phyloP scores from a whole-genome alignment of 2,329 filamentous ascomycete species.

The Incumbomyces lentus region DNA sequence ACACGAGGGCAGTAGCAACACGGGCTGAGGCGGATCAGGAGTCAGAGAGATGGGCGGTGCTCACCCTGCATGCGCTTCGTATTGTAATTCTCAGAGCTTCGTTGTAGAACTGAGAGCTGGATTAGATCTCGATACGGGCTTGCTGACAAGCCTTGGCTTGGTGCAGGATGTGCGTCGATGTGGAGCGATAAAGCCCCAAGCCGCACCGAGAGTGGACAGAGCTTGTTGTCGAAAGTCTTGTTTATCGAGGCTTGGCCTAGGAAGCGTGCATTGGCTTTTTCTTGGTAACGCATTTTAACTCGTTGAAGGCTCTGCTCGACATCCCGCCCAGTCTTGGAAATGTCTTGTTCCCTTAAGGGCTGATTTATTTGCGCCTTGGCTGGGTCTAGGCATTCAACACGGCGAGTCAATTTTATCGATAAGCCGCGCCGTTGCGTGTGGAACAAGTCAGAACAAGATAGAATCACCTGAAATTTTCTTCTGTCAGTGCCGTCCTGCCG shows the following conservation, averaged over 20 bases:
- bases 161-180: background rate
- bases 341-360: conserved; percentile 1
- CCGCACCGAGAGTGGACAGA: background rate
- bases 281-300: conserved; percentile 3
- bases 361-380: conserved; percentile 5
- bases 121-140: background rate
- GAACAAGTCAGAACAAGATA: background rate
- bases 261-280: background rate
- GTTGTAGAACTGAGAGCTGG: background rate
- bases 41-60: no score
- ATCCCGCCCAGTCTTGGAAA: conserved; percentile 5
- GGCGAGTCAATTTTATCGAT: background rate
- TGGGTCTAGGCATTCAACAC: conserved; percentile 1
- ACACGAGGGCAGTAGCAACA: no score
- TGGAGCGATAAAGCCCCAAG: background rate
- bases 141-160: conserved; percentile 1
- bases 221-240: conserved; percentile 3
- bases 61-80: no score
- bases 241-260: background rate
- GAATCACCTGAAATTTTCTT: background rate
- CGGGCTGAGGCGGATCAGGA: no score
- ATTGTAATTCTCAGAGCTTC: no score
- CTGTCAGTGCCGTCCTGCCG: no score
- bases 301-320: background rate
- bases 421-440: background rate